Conservation (phyloP, 2,329 filamentous ascomycete genomes). For the Hypoxylon sp. region DNA sequence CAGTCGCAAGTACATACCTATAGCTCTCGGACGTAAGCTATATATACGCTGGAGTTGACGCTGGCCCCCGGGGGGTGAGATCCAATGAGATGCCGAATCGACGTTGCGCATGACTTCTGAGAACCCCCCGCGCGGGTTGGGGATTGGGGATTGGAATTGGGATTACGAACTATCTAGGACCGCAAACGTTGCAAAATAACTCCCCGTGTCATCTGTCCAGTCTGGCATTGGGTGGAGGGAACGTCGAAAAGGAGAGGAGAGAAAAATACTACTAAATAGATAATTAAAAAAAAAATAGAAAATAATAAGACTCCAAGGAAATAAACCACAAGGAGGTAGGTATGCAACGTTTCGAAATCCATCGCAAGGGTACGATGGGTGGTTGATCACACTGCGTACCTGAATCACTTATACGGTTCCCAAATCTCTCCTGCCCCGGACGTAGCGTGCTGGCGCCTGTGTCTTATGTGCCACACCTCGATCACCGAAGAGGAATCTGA, state of each 20-base stretch:
- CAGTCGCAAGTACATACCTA: not conserved
- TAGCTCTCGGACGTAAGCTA: not conserved
- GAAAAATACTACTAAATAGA: too few relatives aligned
- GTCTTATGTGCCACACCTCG: conserved; percentile 35
- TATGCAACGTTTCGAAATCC: conserved; percentile 30
- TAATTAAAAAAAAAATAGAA: too few relatives aligned
- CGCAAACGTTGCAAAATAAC: conserved; percentile 9
- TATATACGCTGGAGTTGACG: conserved; percentile 2
- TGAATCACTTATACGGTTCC: conserved; percentile 32
- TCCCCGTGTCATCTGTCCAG: conserved; percentile 25
- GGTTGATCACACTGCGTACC: conserved; percentile 34
- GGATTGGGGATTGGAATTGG: conserved; percentile 18
- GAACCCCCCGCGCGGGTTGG: conserved; percentile 13
- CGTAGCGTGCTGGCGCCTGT: conserved; percentile 29
- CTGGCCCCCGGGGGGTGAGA: conserved; percentile 17
- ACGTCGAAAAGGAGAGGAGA: conserved; percentile 3
- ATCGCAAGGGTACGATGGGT: conserved; percentile 25
- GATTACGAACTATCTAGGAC: too few relatives aligned
- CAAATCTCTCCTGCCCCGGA: conserved; percentile 7
- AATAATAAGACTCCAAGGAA: conserved; percentile 2
- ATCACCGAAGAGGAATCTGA: conserved; percentile 25
- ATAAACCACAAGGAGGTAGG: conserved; percentile 1
- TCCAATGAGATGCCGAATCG: conserved; percentile 25
- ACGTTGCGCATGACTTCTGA: conserved; percentile 28
- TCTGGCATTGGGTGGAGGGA: conserved; percentile 7